phyloP scores from a whole-genome alignment of 2,329 filamentous ascomycete species.

The Lasiodiplodia citricola region DNA sequence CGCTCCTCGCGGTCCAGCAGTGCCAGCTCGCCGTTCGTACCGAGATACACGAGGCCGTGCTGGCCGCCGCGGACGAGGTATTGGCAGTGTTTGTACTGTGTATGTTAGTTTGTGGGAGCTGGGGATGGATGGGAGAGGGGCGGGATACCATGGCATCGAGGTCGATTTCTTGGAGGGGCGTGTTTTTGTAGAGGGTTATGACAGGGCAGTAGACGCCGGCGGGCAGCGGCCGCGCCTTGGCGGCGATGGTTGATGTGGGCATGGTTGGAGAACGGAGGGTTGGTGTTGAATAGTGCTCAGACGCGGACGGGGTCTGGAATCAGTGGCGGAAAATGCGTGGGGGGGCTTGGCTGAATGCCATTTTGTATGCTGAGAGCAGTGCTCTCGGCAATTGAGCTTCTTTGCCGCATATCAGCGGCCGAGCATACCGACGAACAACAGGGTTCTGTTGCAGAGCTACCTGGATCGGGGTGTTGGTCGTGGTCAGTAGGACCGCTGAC shows the following conservation, averaged over 20 bases:
- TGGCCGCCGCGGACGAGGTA: conserved; percentile 52
- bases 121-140: neutral
- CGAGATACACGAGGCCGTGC: conserved; percentile 54
- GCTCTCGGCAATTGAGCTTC: neutral
- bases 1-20: conserved; percentile 51
- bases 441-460: neutral
- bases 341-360: neutral
- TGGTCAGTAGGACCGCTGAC: neutral
- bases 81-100: conserved; percentile 46
- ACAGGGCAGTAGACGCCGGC: conserved; percentile 55
- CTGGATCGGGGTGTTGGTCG: neutral
- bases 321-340: neutral
- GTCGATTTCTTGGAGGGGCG: conserved; percentile 50
- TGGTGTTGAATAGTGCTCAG: neutral
- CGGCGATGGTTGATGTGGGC: conserved; percentile 32
- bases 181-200: conserved; percentile 53
- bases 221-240: conserved; percentile 45
- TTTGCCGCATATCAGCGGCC: neutral
- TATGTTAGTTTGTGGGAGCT: neutral
- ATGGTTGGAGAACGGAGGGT: neutral
- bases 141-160: conserved; percentile 46
- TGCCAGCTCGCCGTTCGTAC: conserved; percentile 55
- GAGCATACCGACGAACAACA: neutral
- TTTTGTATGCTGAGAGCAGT: neutral
- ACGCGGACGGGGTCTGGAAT: neutral